Evolutionary conservation across 805 yeast species (phyloP).

Genomic region (Kodamaea kaohsiungensis): DNA sequence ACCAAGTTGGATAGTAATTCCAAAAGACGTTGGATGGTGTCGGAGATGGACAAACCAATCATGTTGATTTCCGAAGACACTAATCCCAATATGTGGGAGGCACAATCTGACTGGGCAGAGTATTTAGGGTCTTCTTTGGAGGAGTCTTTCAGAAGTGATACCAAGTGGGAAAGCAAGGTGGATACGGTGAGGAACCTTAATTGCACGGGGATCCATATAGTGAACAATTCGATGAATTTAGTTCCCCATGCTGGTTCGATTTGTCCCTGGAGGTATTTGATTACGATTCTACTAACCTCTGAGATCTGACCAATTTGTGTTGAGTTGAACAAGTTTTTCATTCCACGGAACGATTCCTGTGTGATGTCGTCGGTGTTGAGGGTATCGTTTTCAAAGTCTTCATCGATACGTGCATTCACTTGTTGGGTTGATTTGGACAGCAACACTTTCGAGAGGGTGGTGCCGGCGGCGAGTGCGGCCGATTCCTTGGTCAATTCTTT

Average conservation of each 20-base stretch:
- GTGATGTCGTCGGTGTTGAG: slow-evolving; percentile 42
- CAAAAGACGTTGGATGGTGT: slow-evolving; percentile 63
- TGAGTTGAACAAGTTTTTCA: slow-evolving; percentile 65
- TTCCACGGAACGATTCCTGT: slow-evolving; percentile 48
- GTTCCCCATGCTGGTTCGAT: slow-evolving; percentile 50
- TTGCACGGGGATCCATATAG: slow-evolving; percentile 81
- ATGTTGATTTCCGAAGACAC: slow-evolving; percentile 78
- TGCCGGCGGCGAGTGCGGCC: slow-evolving; percentile 7
- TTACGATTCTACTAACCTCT: slow-evolving; percentile 54
- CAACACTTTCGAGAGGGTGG: slow-evolving; percentile 25
- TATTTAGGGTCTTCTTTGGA: slow-evolving; percentile 14
- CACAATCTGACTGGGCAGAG: slow-evolving; percentile 37
- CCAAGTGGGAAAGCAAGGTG: slow-evolving; percentile 36
- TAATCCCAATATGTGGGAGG: slow-evolving; percentile 54
- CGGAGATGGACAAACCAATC: slow-evolving; percentile 85
- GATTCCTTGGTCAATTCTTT: slow-evolving; percentile 2
- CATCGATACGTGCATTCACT: slow-evolving; percentile 18
- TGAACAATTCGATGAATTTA: slow-evolving; percentile 59
- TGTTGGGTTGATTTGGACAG: slow-evolving; percentile 22
- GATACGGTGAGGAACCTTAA: slow-evolving; percentile 65
- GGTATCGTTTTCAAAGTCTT: slow-evolving; percentile 34
- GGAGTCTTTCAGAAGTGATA: slow-evolving; percentile 20
- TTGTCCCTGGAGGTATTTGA: slow-evolving; percentile 36
- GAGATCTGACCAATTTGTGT: slow-evolving; percentile 60
- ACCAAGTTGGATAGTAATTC: slow-evolving; percentile 45